Percentiles rank a stretch among this genome's conserved stretches.
These are phyloP conservation scores for Hyphopichia fennica DNA, from an alignment of 1,139 yeast genomes.

Conservation along the genomic window DNA sequence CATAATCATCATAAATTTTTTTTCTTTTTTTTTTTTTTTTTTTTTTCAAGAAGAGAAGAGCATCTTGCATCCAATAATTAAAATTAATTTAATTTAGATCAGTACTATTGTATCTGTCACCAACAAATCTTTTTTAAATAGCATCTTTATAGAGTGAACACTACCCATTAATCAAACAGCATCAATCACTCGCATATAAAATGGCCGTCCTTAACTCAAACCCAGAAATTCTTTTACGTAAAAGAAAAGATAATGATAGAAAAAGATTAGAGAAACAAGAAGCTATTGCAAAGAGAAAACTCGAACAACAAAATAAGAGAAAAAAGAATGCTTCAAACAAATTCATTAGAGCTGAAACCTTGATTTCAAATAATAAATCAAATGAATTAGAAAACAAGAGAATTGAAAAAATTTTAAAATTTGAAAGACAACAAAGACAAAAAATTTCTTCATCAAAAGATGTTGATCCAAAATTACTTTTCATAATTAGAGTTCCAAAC, in stretches of 20 bases:
- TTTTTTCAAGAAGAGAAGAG: no score
- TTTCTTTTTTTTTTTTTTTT: no score
- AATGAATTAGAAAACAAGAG: constrained; percentile 67
- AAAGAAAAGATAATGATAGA: constrained; percentile 76
- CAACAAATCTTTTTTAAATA: no score
- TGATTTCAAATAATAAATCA: constrained; percentile 64
- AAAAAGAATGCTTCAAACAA: constrained; percentile 40
- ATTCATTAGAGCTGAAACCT: constrained; percentile 71
- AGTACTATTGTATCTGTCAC: no score
- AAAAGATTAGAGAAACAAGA: constrained; percentile 66
- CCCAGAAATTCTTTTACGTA: constrained; percentile 73
- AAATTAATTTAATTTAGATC: no score
- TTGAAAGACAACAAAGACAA: constrained; percentile 30
- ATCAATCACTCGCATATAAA: background rate
- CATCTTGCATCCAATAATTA: no score
- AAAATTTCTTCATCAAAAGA: background rate
- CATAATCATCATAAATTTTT: no score
- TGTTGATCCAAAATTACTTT: constrained; percentile 45
- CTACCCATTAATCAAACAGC: no score
- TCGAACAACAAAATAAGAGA: constrained; percentile 34
- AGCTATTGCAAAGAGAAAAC: constrained; percentile 28
- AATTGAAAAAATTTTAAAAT: constrained; percentile 57
- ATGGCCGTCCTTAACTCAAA: constrained; percentile 63
- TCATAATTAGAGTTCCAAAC: constrained; percentile 65
- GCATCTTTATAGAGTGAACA: background rate